These are phyloP conservation scores for Lunasporangiospora selenospora DNA, from an alignment of 192 early-diverging fungal genomes.

Conservation along the genomic window DNA sequence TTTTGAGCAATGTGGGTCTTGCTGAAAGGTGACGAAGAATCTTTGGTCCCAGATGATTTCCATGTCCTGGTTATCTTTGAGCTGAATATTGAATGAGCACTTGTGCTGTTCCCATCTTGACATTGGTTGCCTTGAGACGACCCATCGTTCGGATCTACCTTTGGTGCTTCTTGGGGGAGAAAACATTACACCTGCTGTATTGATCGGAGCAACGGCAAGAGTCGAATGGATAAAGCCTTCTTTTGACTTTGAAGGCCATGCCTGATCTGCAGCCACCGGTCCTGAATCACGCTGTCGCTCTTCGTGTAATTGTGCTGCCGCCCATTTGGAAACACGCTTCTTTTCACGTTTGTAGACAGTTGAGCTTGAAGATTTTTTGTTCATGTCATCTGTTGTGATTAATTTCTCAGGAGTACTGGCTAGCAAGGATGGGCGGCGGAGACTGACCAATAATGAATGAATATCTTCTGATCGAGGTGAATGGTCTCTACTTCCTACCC, in stretches of 20 bases:
- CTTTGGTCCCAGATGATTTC: constrained; percentile 38
- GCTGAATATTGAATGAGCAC: background rate
- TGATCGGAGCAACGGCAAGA: background rate
- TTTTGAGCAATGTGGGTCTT: too few relatives aligned
- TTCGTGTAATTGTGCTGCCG: too few relatives aligned
- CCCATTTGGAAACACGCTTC: background rate
- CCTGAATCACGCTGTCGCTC: too few relatives aligned
- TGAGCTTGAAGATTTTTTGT: background rate
- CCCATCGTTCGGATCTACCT: constrained; percentile 21
- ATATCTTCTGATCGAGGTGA: constrained; percentile 32
- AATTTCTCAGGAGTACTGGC: background rate
- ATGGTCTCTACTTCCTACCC: constrained; percentile 42
- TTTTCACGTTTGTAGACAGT: constrained; percentile 10
- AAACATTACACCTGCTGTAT: constrained; percentile 25
- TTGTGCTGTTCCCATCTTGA: constrained; percentile 8
- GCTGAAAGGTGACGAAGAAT: too few relatives aligned
- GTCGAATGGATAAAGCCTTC: background rate
- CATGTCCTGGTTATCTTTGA: background rate
- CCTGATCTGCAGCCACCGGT: too few relatives aligned
- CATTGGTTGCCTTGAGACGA: constrained; percentile 27
- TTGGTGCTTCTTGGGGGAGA: constrained; percentile 33
- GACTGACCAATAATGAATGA: constrained; percentile 12
- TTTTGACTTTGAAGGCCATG: background rate
- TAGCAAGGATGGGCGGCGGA: background rate
- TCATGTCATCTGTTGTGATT: background rate